Evolutionary conservation across 2,329 filamentous ascomycete genomes (phyloP).

Genomic region (Aspergillus arachidicola): DNA sequence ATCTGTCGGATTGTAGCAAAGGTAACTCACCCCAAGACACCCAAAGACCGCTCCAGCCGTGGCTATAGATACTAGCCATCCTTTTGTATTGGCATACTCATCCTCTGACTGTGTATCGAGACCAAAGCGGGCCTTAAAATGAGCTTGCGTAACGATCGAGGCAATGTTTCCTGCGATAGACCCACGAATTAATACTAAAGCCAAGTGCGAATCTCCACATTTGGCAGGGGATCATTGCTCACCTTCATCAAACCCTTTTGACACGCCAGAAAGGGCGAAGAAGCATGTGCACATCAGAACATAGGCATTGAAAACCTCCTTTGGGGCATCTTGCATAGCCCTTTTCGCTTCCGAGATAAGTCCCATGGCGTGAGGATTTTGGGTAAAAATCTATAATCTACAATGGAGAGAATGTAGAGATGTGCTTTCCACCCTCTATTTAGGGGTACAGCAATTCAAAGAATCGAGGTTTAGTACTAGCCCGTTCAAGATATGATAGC

Average conservation of each 20-base stretch:
- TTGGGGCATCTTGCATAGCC: conserved; percentile 22
- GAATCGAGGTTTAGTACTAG: neutral
- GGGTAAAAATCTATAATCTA: neutral
- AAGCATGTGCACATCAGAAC: conserved; percentile 22
- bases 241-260: conserved; percentile 27
- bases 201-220: neutral
- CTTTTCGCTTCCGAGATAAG: conserved; percentile 22
- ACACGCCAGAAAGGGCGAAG: conserved; percentile 25
- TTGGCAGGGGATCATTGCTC: neutral
- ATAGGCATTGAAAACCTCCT: conserved; percentile 24
- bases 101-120: conserved; percentile 17
- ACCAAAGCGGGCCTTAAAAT: conserved; percentile 19
- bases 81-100: conserved; percentile 24
- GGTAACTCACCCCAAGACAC: conserved; percentile 18
- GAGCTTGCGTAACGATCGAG: conserved; percentile 21
- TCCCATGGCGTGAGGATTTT: conserved; percentile 16
- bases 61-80: conserved; percentile 24
- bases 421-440: neutral
- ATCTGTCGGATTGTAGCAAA: neutral
- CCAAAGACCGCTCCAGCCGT: conserved; percentile 24
- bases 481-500: neutral
- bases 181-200: neutral
- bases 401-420: neutral
- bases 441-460: neutral
- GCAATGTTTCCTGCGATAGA: conserved; percentile 21